Evolutionary conservation across 495 filamentous ascomycete species (phyloP).

Genomic region (Lasiosphaeriaceae sp.): DNA sequence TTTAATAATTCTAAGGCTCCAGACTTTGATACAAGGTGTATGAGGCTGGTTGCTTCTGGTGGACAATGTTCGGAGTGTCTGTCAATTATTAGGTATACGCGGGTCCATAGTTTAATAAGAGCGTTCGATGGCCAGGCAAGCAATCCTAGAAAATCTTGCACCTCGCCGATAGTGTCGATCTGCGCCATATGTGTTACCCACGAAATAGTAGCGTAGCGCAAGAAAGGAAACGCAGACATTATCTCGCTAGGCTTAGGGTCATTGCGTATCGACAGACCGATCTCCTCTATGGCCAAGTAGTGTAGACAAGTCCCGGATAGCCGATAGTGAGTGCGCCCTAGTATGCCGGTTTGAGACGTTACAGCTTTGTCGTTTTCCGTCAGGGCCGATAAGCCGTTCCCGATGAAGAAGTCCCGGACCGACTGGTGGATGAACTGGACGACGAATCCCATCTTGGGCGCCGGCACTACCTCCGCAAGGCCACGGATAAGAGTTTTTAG

Average conservation of each 20-base stretch:
- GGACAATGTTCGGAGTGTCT: too few relatives aligned
- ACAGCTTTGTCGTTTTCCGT: neutral
- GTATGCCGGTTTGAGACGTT: slow-evolving; percentile 6
- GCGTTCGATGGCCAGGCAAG: neutral
- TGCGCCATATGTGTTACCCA: neutral
- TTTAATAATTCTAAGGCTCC: neutral
- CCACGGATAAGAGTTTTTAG: slow-evolving; percentile 29
- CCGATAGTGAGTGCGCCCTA: slow-evolving; percentile 14
- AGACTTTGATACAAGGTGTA: neutral
- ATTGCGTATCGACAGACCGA: neutral
- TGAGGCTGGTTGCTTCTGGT: too few relatives aligned
- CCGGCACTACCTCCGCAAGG: slow-evolving; percentile 25
- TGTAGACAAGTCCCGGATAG: slow-evolving; percentile 18
- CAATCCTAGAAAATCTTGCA: slow-evolving; percentile 6
- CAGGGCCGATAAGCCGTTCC: slow-evolving; percentile 15
- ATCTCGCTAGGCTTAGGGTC: too few relatives aligned
- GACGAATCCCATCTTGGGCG: too few relatives aligned
- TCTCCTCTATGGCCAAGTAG: slow-evolving; percentile 10
- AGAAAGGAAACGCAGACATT: too few relatives aligned
- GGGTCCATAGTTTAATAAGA: neutral
- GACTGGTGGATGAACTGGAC: slow-evolving; percentile 41
- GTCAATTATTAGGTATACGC: neutral
- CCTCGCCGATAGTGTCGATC: neutral
- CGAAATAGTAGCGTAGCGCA: too few relatives aligned
- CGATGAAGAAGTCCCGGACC: slow-evolving; percentile 36